A percentile compares a stretch with the other conserved stretches of the same genome.
Evolutionary conservation across 75 land plant genomes (phyloP).

Genomic region (Pinus taeda): DNA sequence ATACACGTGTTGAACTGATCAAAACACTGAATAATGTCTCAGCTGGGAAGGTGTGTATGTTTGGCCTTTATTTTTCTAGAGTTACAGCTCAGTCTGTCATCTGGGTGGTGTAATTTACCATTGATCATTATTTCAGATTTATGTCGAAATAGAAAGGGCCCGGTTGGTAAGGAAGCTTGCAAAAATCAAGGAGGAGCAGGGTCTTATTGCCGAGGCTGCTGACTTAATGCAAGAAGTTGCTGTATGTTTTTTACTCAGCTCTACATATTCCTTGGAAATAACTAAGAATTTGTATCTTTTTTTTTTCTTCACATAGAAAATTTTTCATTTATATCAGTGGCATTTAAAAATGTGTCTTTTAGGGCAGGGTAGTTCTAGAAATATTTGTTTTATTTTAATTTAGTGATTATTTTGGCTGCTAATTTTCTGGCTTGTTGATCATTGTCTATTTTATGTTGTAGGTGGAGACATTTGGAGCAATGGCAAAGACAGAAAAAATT

Average conservation of each 20-base stretch:
- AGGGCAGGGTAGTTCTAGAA: neutral
- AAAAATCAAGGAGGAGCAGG: conserved; percentile 98
- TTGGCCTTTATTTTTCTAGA: neutral
- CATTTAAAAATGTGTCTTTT: neutral
- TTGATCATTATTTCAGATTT: conserved; percentile 54
- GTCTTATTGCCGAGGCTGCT: conserved; percentile 95
- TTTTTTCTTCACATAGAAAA: neutral
- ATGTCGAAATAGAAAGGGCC: conserved; percentile 97
- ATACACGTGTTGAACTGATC: conserved; percentile 85
- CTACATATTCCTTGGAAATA: no score
- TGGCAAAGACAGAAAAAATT: conserved; percentile 99
- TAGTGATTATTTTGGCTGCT: neutral
- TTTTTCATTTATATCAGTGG: neutral
- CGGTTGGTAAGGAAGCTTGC: conserved; percentile 85
- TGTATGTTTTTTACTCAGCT: conserved; percentile 39
- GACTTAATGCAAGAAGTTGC: conserved; percentile 99
- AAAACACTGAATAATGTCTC: conserved; percentile 91
- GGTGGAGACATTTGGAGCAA: conserved; percentile 99
- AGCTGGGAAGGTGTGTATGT: conserved; percentile 83
- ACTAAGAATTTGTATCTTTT: neutral
- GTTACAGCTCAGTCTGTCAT: neutral
- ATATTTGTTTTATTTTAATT: neutral
- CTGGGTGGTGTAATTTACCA: neutral
- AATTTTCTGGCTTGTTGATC: neutral
- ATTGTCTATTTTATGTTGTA: conserved; percentile 17